A percentile compares a stretch with the other conserved stretches of the same genome.
phyloP scores from a whole-genome alignment of 139 green algal species.

The Picochlorum sp. region DNA sequence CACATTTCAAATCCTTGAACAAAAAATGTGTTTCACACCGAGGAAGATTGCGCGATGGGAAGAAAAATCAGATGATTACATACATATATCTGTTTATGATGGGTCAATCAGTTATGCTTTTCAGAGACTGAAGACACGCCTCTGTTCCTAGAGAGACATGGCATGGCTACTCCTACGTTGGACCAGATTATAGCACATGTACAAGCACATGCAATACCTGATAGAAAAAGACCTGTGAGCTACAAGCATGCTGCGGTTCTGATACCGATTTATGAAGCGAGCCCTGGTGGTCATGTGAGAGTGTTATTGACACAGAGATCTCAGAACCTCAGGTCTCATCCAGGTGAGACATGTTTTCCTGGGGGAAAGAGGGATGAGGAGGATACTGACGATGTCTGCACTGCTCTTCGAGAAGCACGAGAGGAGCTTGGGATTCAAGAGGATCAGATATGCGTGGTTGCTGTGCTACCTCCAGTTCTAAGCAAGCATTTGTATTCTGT shows the following conservation, averaged over 20 bases:
- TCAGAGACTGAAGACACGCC: too few species aligned
- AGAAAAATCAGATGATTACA: too few species aligned
- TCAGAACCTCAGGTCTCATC: slow-evolving; percentile 1
- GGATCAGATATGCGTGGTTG: slow-evolving; percentile 34
- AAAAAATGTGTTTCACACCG: too few species aligned
- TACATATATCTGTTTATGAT: too few species aligned
- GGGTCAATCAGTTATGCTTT: too few species aligned
- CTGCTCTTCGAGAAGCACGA: slow-evolving; percentile 58
- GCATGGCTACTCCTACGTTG: not conserved
- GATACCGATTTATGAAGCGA: slow-evolving; percentile 49
- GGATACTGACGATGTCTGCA: slow-evolving; percentile 49
- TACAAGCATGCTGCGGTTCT: slow-evolving; percentile 35
- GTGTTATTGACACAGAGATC: slow-evolving; percentile 46
- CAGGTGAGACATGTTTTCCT: slow-evolving; percentile 65
- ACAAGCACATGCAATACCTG: not conserved
- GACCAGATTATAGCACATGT: not conserved
- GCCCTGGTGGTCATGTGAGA: slow-evolving; percentile 16
- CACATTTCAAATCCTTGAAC: too few species aligned
- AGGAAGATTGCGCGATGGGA: too few species aligned
- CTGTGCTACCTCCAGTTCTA: slow-evolving; percentile 45
- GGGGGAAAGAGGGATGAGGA: slow-evolving; percentile 58
- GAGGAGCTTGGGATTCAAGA: slow-evolving; percentile 51
- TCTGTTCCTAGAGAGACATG: too few species aligned
- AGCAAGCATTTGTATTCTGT: slow-evolving; percentile 61
- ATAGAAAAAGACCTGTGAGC: slow-evolving; percentile 8